Evolutionary conservation across 495 filamentous ascomycete species (phyloP).

Genomic region (Sporormia fimetaria): DNA sequence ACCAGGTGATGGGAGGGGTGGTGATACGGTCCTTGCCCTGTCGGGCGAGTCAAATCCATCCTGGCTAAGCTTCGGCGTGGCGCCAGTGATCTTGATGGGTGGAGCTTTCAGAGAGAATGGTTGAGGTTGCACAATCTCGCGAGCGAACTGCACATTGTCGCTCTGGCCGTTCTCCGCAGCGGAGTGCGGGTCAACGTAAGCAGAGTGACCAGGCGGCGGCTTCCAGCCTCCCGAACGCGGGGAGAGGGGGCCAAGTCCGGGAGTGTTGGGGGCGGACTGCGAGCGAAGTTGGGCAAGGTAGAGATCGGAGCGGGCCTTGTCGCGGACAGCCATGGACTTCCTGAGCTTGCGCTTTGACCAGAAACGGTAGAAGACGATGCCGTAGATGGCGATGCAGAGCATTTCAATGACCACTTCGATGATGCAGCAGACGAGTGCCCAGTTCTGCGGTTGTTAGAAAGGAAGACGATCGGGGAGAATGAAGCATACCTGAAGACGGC

Average conservation of each 20-base stretch:
- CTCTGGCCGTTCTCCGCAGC: slow-evolving; percentile 47
- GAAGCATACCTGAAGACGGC: slow-evolving; percentile 70
- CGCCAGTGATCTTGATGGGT: slow-evolving; percentile 61
- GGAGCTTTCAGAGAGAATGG: slow-evolving; percentile 79
- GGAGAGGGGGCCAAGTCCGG: slow-evolving; percentile 54
- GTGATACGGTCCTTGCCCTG: slow-evolving; percentile 5
- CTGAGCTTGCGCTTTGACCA: slow-evolving; percentile 87
- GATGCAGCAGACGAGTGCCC: slow-evolving; percentile 89
- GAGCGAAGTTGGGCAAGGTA: slow-evolving; percentile 90
- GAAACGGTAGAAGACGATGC: slow-evolving; percentile 88
- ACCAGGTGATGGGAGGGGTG: slow-evolving; percentile 24
- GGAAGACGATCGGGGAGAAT: slow-evolving; percentile 12
- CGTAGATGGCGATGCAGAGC: slow-evolving; percentile 86
- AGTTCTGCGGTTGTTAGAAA: slow-evolving; percentile 49
- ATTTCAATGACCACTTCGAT: slow-evolving; percentile 93
- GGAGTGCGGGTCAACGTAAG: slow-evolving; percentile 39
- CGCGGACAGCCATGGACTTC: slow-evolving; percentile 92
- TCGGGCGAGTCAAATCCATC: slow-evolving; percentile 42
- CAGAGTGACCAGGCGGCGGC: slow-evolving; percentile 28
- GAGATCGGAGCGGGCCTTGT: slow-evolving; percentile 83
- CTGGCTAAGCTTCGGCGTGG: slow-evolving; percentile 57
- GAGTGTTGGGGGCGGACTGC: slow-evolving; percentile 90
- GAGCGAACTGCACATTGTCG: slow-evolving; percentile 29
- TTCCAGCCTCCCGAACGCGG: slow-evolving; percentile 33
- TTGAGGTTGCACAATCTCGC: slow-evolving; percentile 37